Conservation (phyloP, 805 yeast species). For the Wickerhamiella dianesei region DNA sequence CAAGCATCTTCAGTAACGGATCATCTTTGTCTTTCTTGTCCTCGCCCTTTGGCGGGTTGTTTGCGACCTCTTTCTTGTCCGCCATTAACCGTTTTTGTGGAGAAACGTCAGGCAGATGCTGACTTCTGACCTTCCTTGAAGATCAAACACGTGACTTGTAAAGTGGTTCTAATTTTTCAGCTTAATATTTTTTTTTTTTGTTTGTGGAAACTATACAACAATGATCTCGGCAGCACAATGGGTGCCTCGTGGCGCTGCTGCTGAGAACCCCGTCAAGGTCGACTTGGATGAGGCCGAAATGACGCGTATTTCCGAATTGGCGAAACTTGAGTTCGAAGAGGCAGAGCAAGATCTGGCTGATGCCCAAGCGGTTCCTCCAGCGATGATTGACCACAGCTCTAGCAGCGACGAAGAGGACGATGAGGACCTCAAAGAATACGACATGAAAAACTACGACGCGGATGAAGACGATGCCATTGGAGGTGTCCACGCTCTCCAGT, state of each 20-base stretch:
- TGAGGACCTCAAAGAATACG: slow-evolving; percentile 41
- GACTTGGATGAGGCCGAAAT: slow-evolving; percentile 85
- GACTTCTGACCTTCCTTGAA: no score
- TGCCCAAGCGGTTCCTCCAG: slow-evolving; percentile 25
- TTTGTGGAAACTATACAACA: background rate
- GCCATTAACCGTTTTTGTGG: no score
- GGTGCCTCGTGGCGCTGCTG: slow-evolving; percentile 94
- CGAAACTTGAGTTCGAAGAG: slow-evolving; percentile 66
- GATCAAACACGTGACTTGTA: no score
- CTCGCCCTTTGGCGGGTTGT: background rate
- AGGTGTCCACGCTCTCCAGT: slow-evolving; percentile 30
- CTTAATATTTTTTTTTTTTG: background rate
- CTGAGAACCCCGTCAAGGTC: slow-evolving; percentile 81
- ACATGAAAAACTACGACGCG: slow-evolving; percentile 27
- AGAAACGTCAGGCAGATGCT: background rate
- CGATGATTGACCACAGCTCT: slow-evolving; percentile 4
- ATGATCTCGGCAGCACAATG: slow-evolving; percentile 75
- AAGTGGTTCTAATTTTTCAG: background rate
- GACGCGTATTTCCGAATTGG: slow-evolving; percentile 77
- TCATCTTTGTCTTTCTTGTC: slow-evolving; percentile 1
- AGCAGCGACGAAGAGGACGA: slow-evolving; percentile 10
- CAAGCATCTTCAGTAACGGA: slow-evolving; percentile 13
- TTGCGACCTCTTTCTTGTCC: background rate
- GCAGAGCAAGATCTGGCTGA: slow-evolving; percentile 52
- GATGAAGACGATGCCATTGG: slow-evolving; percentile 43